Evolutionary conservation across 2,329 filamentous ascomycete species (phyloP), one percentile per base, ranked within the genome.

Genomic region (Neopestalotiopsis clavispora): DNA sequence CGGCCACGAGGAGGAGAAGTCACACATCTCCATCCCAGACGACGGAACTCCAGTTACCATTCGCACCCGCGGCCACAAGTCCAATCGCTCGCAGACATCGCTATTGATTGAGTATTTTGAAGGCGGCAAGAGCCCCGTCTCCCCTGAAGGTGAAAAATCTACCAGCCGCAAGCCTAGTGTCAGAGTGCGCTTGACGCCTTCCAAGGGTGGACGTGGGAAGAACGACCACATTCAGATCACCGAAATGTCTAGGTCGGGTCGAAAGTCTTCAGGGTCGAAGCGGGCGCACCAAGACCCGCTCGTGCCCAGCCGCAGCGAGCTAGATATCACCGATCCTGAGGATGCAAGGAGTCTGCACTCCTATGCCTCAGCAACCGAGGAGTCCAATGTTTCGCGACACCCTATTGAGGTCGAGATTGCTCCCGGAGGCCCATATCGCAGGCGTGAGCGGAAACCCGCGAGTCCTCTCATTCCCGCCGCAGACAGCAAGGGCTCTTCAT

Each of bases 81-180:
- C 84, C 71, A 87, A 84, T 77, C 82, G 89, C 75, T 97, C 94
- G 60, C 94, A 97, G 83, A 97, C 95, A 49, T 97, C 94, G 68
- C 86, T 98, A 73, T 86, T 98, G 75, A 98, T 98, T 76, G 95
- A 98, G 82, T 97, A 97, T 81, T 98, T 97, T 77, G 95, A 97
- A 82, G 93, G 90, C 73, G 90, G 91, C 71, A 95, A 93, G 79
- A 69, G 74, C 58, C 77, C 77, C 67, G 81, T 85, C 68, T 78
- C 82, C n/a, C 79, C 82, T 57, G 83, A 87, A 68, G 85, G 85
- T 74, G 85, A 85, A 74, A 69, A 71, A 80, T 72, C 84, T 82
- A 74, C 83, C 84, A 87, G 90, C 74, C 91, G 92, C 75, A 91
- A 92, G 74, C 94, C 95, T 13, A 97, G 94, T 78, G 94, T 98